Base-by-base conservation (phyloP, 73 alveolate genomes). In the Paramecium pentaurelia region DNA sequence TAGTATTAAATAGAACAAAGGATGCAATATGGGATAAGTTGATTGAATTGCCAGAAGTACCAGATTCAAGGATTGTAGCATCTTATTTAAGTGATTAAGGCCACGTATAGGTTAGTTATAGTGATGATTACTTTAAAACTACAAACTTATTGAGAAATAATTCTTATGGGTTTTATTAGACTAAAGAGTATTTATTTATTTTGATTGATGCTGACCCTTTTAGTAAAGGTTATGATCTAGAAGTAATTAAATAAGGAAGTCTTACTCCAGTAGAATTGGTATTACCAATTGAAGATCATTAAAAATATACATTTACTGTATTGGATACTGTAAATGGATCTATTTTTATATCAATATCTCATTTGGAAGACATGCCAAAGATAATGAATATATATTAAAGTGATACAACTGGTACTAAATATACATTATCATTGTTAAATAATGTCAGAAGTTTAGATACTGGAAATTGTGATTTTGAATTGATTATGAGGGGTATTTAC, bases 381-480 rank as follows among this genome's bases (percentile, higher is more conserved):
- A 58, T 90, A 25, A 86, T 71, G 42, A 71, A 90, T 90, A 90
- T 90, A 49, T 90, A 90, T 90, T 68, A 64, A 20, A 60, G 91
- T 60, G 93, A 86, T 22, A 47, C 71, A 60, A 58, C 27, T 27
- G 94, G 94, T 11, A 90, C 59, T 11, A 71, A 90, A 28, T 90
- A 77, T 77, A 38, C 94, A 40, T 34, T 90, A 44, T 71, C 93
- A 11, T 44, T 90, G 6, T 40, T 77, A 40, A 90, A 90, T 90
- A 90, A 90, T 90, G 77, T 90, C 5, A 60, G 91, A 38, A 36
- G 80, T 16, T 28, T 80, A 12, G 84, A 49, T 40, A 71, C 88
- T 6, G 94, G 93, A 5, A 60, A 45, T 44, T 77, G 91, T 88
- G 95, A 93, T 93, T 93, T 93, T 49, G 96, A 93, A 42, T 88